Evolutionary conservation across 768 basidiomycete genomes (phyloP).

Genomic region (Strobilomyces confusus): DNA sequence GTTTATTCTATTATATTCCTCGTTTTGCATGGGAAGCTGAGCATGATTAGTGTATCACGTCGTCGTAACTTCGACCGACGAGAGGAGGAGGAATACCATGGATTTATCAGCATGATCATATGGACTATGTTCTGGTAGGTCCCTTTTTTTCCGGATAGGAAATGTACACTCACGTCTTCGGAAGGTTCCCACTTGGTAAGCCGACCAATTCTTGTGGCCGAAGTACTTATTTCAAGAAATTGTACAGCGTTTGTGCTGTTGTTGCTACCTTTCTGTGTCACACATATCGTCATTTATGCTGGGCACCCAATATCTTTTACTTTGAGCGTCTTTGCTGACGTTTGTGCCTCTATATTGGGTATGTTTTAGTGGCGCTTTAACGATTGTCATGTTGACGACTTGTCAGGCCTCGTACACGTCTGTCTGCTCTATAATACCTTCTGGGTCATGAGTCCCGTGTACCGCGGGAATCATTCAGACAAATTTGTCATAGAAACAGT

Average conservation of each 20-base stretch:
- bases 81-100: constrained; percentile 54
- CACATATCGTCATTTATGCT: constrained; percentile 44
- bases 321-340: constrained; percentile 45
- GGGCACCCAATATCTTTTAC: constrained; percentile 46
- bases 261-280: constrained; percentile 56
- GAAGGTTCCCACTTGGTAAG: constrained; percentile 61
- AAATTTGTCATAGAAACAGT: constrained; percentile 9
- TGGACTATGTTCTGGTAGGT: constrained; percentile 69
- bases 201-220: not conserved
- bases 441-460: constrained; percentile 53
- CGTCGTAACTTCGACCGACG: constrained; percentile 46
- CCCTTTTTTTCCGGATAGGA: not conserved
- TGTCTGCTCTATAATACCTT: constrained; percentile 66
- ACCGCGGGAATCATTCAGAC: constrained; percentile 29
- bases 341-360: constrained; percentile 55
- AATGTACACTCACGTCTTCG: constrained; percentile 4
- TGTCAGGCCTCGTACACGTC: constrained; percentile 60
- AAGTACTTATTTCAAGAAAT: constrained; percentile 4
- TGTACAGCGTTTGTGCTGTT: constrained; percentile 54
- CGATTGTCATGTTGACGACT: not conserved
- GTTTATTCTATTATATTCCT: constrained; percentile 62
- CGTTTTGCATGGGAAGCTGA: constrained; percentile 54
- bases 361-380: constrained; percentile 16
- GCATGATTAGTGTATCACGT: constrained; percentile 46
- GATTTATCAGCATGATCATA: constrained; percentile 58